These are phyloP conservation scores for Centaurea solstitialis DNA, from an alignment of 129 eudicot species.

Conservation along the genomic window DNA sequence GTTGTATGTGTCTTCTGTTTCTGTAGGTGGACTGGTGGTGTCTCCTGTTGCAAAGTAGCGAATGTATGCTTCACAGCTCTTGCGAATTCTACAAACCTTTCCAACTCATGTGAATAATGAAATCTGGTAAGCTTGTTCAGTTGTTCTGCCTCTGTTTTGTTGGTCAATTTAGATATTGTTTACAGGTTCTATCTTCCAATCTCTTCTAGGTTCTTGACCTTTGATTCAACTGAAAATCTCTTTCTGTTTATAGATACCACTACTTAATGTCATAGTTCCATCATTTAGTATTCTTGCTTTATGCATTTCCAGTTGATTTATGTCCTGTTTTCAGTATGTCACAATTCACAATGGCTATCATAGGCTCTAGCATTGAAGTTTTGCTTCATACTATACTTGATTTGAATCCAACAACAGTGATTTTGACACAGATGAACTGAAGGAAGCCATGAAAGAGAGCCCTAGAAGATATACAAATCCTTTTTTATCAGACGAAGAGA, in stretches of 20 bases:
- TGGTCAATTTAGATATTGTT: neutral
- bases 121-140: conserved; percentile 39
- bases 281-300: neutral
- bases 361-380: conserved; percentile 1
- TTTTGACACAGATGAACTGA: conserved; percentile 46
- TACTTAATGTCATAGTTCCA: neutral
- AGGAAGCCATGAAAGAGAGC: conserved; percentile 48
- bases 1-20: conserved; percentile 6
- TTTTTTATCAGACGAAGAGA: conserved; percentile 37
- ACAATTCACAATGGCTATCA: conserved; percentile 8
- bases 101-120: conserved; percentile 43
- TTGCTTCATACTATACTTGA: conserved; percentile 23
- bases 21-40: conserved; percentile 31
- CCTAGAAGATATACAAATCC: conserved; percentile 32
- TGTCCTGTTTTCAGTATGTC: conserved; percentile 4
- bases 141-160: conserved; percentile 7
- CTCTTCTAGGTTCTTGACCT: neutral
- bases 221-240: neutral
- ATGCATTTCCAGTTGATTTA: neutral
- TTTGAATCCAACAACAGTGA: conserved; percentile 41
- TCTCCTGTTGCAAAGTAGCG: conserved; percentile 20
- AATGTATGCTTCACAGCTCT: conserved; percentile 54
- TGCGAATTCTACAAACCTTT: conserved; percentile 43
- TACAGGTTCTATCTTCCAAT: neutral
- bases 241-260: neutral